Percentiles rank a stretch among this genome's conserved stretches.
These are phyloP conservation scores for Chamaecrista fasciculata DNA, from an alignment of 306 rosid genomes.

Conservation along the genomic window DNA sequence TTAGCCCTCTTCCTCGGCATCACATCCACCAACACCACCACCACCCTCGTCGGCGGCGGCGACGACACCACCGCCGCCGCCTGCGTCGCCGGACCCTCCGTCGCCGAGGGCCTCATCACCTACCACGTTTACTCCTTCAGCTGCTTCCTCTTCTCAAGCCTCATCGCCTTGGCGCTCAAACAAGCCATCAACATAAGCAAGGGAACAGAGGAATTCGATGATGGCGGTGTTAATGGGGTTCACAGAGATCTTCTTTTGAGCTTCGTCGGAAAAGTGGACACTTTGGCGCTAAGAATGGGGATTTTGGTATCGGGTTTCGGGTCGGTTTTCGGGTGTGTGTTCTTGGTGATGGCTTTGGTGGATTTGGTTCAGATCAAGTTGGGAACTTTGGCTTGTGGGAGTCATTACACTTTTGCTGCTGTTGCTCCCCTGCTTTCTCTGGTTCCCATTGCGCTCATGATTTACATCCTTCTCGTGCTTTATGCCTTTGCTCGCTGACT, in stretches of 20 bases:
- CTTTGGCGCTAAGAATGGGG: conserved; percentile 51
- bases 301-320: conserved; percentile 69
- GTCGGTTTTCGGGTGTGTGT: conserved; percentile 77
- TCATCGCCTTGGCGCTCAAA: conserved; percentile 72
- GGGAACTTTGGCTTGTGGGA: conserved; percentile 70
- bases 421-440: conserved; percentile 67
- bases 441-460: conserved; percentile 62
- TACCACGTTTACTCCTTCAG: conserved; percentile 86
- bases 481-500: conserved; percentile 64
- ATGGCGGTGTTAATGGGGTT: background rate
- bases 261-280: conserved; percentile 39
- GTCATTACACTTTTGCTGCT: conserved; percentile 57
- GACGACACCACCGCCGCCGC: too few species aligned
- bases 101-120: conserved; percentile 50
- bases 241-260: conserved; percentile 25
- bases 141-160: conserved; percentile 94
- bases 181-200: conserved; percentile 54
- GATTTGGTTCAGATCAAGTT: conserved; percentile 74
- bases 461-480: conserved; percentile 64
- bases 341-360: conserved; percentile 76
- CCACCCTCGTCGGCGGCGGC: conserved; percentile 37
- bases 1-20: conserved; percentile 83
- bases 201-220: background rate
- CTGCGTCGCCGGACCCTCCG: conserved; percentile 46
- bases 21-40: conserved; percentile 39